phyloP scores from a whole-genome alignment of 176 grass and related monocot genomes.

The Aegilops tauschii region DNA sequence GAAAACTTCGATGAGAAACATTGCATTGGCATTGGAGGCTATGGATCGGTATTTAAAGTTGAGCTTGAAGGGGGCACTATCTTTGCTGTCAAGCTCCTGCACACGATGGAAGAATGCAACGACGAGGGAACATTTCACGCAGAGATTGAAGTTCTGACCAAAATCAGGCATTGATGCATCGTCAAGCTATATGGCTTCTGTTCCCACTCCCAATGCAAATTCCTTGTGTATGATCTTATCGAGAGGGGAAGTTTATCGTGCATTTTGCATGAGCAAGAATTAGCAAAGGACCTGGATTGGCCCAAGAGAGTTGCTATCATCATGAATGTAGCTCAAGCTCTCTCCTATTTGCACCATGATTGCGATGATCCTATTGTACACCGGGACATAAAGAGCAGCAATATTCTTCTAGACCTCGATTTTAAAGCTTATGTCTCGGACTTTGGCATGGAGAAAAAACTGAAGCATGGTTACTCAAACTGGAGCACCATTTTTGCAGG shows the following conservation, averaged over 20 bases:
- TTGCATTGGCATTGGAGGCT: constrained; percentile 23
- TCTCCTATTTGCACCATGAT: constrained; percentile 36
- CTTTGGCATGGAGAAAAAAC: constrained; percentile 37
- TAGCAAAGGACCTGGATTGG: neutral
- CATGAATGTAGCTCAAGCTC: constrained; percentile 16
- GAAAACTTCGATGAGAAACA: constrained; percentile 37
- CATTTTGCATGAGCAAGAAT: constrained; percentile 11
- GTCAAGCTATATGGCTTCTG: constrained; percentile 38
- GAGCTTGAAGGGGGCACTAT: neutral
- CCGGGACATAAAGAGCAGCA: constrained; percentile 33
- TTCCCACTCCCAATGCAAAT: constrained; percentile 3
- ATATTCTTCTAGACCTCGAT: constrained; percentile 16
- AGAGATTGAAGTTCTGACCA: constrained; percentile 28
- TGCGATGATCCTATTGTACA: constrained; percentile 13
- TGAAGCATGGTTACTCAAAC: constrained; percentile 4
- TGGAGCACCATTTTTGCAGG: constrained; percentile 33
- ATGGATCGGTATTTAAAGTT: constrained; percentile 18
- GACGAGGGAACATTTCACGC: neutral
- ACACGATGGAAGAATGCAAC: neutral
- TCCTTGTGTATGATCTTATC: constrained; percentile 38
- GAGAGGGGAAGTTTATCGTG: constrained; percentile 22
- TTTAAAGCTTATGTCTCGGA: constrained; percentile 17
- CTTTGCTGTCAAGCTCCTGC: constrained; percentile 30
- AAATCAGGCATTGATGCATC: constrained; percentile 28
- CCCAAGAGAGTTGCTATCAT: neutral